These are phyloP conservation scores for Cyphellophora attinorum DNA, from an alignment of 2,329 filamentous ascomycete species.

Conservation along the genomic window DNA sequence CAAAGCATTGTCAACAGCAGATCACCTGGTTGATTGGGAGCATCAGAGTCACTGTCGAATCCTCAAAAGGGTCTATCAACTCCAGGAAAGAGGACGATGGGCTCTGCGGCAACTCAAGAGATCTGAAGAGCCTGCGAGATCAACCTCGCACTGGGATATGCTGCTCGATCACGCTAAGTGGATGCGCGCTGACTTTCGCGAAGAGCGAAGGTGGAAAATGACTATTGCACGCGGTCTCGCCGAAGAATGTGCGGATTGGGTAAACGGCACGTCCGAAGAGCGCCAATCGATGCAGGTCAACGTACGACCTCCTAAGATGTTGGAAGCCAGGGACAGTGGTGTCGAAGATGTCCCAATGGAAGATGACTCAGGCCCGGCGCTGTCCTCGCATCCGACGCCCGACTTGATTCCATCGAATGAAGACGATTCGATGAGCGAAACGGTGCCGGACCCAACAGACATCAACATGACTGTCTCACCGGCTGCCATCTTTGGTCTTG, in stretches of 20 bases:
- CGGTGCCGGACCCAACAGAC: constrained; percentile 28
- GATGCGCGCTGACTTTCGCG: constrained; percentile 94
- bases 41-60: constrained; percentile 84
- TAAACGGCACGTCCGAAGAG: constrained; percentile 54
- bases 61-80: constrained; percentile 73
- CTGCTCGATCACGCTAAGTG: constrained; percentile 88
- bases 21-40: constrained; percentile 71
- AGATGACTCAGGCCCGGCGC: constrained; percentile 12
- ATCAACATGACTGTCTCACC: constrained; percentile 45
- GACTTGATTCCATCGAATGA: constrained; percentile 58
- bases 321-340: constrained; percentile 12
- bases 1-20: constrained; percentile 80
- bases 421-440: constrained; percentile 45
- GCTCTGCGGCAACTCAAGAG: constrained; percentile 82
- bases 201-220: constrained; percentile 91
- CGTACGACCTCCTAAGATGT: constrained; percentile 39
- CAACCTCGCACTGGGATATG: constrained; percentile 73
- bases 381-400: constrained; percentile 46
- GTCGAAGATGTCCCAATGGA: constrained; percentile 19
- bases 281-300: constrained; percentile 61
- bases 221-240: constrained; percentile 71
- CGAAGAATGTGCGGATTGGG: constrained; percentile 74
- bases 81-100: constrained; percentile 90
- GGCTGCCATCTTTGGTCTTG: constrained; percentile 73
- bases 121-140: constrained; percentile 67